phyloP scores from a whole-genome alignment of 176 grass and related monocot genomes.

The Hsuehochloa calcarea region DNA sequence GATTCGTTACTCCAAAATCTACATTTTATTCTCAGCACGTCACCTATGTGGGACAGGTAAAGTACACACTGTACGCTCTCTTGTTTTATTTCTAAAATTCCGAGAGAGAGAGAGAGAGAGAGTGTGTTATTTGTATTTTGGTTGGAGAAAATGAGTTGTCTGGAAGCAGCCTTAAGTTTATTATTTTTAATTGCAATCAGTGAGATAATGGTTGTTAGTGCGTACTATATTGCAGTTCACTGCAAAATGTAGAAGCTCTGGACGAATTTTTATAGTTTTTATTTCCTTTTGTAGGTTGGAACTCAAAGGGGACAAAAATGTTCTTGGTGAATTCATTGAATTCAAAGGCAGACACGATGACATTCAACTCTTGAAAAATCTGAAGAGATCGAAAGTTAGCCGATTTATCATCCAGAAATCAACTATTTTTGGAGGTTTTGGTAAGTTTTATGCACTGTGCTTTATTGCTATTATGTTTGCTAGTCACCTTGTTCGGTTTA shows the following conservation, averaged over 20 bases:
- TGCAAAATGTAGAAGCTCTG: neutral
- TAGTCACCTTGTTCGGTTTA: neutral
- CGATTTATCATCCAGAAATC: slow-evolving; percentile 78
- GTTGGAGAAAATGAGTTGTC: neutral
- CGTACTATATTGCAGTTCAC: neutral
- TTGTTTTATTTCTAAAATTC: neutral
- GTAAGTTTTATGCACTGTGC: slow-evolving; percentile 13
- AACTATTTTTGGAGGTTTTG: slow-evolving; percentile 75
- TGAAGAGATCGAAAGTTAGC: slow-evolving; percentile 92
- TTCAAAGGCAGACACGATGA: slow-evolving; percentile 88
- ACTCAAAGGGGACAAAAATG: slow-evolving; percentile 68
- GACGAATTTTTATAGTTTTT: neutral
- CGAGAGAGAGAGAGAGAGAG: neutral
- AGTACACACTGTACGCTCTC: neutral
- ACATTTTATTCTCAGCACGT: slow-evolving; percentile 70
- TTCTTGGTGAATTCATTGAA: slow-evolving; percentile 92
- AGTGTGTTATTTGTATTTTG: too few relatives aligned
- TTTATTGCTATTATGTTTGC: neutral
- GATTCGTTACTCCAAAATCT: slow-evolving; percentile 66
- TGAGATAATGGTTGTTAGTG: neutral
- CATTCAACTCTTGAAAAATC: slow-evolving; percentile 66
- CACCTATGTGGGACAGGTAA: slow-evolving; percentile 98
- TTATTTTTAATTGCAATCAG: slow-evolving; percentile 5
- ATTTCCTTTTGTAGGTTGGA: slow-evolving; percentile 58
- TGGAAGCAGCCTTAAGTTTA: neutral